phyloP scores from a whole-genome alignment of 768 basidiomycete species.

The Lanmaoa rubissima region DNA sequence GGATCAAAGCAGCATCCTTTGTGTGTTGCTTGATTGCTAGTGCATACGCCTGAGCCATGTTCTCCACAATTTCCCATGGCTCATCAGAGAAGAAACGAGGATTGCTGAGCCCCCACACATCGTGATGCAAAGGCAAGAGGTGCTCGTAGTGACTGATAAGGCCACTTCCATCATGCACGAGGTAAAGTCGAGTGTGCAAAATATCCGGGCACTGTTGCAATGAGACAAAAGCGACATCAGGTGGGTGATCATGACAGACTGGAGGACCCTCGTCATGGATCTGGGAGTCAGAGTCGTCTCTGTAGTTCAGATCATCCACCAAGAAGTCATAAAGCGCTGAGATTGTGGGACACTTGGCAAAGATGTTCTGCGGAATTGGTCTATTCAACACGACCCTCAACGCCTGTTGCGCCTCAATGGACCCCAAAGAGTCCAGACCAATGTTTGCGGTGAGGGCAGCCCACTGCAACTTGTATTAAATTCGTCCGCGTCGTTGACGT shows the following conservation, averaged over 20 bases:
- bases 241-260: conserved; percentile 5
- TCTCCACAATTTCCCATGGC: conserved; percentile 46
- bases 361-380: conserved; percentile 44
- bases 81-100: conserved; percentile 45
- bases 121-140: conserved; percentile 45
- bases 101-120: conserved; percentile 62
- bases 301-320: background rate
- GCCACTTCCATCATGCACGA: conserved; percentile 77
- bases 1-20: conserved; percentile 38
- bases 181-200: conserved; percentile 45
- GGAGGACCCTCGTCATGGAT: background rate
- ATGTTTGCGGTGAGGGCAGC: conserved; percentile 38
- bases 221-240: conserved; percentile 31
- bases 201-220: conserved; percentile 36
- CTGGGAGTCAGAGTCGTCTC: background rate
- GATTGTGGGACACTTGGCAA: conserved; percentile 41
- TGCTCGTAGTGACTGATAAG: conserved; percentile 50
- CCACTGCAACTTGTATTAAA: conserved; percentile 14
- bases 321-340: conserved; percentile 17
- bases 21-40: conserved; percentile 36
- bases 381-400: conserved; percentile 42
- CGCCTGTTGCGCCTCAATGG: conserved; percentile 57
- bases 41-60: conserved; percentile 56
- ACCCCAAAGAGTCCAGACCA: conserved; percentile 62
- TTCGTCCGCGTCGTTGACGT: conserved; percentile 2